Base-by-base conservation (phyloP, 2,329 filamentous ascomycete species). In the Fonsecaea erecta region DNA sequence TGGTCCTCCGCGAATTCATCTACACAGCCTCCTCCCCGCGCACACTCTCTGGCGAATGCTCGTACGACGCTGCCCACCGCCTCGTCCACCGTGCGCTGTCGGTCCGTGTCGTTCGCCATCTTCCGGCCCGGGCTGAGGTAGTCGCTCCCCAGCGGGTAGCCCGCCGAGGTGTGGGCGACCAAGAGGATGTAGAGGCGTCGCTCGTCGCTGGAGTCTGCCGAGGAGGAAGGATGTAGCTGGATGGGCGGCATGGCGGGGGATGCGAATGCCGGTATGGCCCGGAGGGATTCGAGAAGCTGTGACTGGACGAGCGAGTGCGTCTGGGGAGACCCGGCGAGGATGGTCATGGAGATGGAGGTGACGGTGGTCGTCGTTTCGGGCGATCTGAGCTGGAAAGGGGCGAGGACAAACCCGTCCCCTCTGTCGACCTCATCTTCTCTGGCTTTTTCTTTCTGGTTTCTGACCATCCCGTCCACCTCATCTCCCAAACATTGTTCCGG, bases 1-100 rank as follows among this genome's bases (percentile, higher is more conserved):
- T 88, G 86, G 73, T 88, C 86, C 51, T 83, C 76, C 80, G 86
- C 79, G 66, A 81, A 78, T 71, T 81, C 79, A 69, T 88, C 86
- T 3, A 86, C 80, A 68, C 79, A 83, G 0, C 82, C 80, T 0
- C 82, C 80, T 0, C 75, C 78, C 64, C 80, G 76, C 12, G 75
- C 72, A 52, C 85, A 73, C 64, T 87, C 84, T 0, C 68, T 55
- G 0, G 78, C 70, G 35, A 88, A 73, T 9, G 81, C 76, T 0
- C 75, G 71, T 2, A 81, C 76, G 3, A 84, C 83, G 32, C 79
- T 74, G 3, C 81, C 77, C 40, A 86, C 74, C 2, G 60, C 63
- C 54, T 71, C 63, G n/a, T 59, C 37, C 65, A 70, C 43, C 28
- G 59, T 55, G 54, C 67, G 67, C 37, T 67, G 62, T 68, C 24